These are phyloP conservation scores for Cutaneotrichosporon sp. DNA, from an alignment of 1,284 basidiomycete genomes.

Conservation along the genomic window DNA sequence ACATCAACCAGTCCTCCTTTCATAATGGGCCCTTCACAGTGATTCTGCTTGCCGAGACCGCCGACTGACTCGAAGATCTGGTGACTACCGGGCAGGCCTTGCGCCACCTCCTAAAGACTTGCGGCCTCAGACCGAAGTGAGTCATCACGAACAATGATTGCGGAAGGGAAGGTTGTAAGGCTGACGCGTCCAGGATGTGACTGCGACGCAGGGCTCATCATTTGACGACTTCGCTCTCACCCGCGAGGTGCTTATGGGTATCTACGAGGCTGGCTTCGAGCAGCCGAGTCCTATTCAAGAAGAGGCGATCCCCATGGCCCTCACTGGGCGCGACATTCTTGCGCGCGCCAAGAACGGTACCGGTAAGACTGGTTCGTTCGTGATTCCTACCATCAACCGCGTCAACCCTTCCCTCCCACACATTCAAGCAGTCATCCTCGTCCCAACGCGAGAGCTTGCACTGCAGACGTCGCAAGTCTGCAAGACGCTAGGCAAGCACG, in stretches of 20 bases:
- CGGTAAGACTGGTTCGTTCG: constrained; percentile 85
- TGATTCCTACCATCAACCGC: constrained; percentile 93
- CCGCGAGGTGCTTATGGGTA: constrained; percentile 82
- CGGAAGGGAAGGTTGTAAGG: not conserved
- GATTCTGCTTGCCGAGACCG: constrained; percentile 20
- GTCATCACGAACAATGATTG: constrained; percentile 15
- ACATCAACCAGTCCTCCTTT: constrained; percentile 3
- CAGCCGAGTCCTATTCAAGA: constrained; percentile 97
- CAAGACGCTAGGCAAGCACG: constrained; percentile 94
- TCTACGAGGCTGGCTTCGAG: constrained; percentile 97
- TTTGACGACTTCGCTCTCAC: constrained; percentile 84
- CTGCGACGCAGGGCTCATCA: constrained; percentile 82
- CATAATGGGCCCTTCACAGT: constrained; percentile 52
- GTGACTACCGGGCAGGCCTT: constrained; percentile 56
- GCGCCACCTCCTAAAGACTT: constrained; percentile 84
- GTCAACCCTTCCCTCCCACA: constrained; percentile 81
- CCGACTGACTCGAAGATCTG: constrained; percentile 8
- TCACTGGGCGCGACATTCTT: constrained; percentile 84
- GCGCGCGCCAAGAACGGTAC: constrained; percentile 59
- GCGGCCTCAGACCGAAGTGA: constrained; percentile 82
- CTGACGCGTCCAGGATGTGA: constrained; percentile 65
- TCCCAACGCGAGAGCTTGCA: constrained; percentile 91
- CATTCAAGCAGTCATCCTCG: constrained; percentile 92
- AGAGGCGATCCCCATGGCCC: constrained; percentile 86
- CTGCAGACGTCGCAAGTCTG: constrained; percentile 96